A percentile compares a stretch with the other conserved stretches of the same genome.
Conservation (phyloP, 2,329 filamentous ascomycete species). For the Arthrobotrys sphaeroides region DNA sequence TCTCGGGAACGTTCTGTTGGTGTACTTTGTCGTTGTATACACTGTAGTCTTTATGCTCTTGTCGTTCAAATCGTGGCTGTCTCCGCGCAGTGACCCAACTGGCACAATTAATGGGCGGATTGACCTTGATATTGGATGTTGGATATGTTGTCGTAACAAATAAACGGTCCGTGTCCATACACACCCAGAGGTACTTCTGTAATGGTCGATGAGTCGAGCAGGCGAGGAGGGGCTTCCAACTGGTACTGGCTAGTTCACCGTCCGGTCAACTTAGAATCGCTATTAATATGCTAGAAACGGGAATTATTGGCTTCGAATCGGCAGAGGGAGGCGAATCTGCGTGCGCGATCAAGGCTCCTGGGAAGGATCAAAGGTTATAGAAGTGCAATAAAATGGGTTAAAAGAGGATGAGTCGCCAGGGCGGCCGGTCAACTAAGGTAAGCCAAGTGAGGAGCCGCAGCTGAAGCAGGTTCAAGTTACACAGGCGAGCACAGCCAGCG, state of each 20-base stretch:
- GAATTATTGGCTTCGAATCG: not conserved
- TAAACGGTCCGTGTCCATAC: not conserved
- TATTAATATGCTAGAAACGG: conserved; percentile 12
- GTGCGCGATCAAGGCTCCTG: not conserved
- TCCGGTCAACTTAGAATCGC: not conserved
- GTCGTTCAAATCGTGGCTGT: not conserved
- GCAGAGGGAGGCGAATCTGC: not conserved
- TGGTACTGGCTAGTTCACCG: conserved; percentile 6
- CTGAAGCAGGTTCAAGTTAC: conserved; percentile 35
- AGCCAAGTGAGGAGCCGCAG: conserved; percentile 27
- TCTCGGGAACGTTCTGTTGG: not conserved
- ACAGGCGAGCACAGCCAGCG: conserved; percentile 36
- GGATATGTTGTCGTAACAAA: not conserved
- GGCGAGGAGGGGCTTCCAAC: conserved; percentile 9
- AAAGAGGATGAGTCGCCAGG: not conserved
- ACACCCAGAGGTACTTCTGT: not conserved
- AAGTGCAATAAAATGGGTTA: conserved; percentile 1
- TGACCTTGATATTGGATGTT: conserved; percentile 14
- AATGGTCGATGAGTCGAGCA: not conserved
- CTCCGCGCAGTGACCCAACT: not conserved
- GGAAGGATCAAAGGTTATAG: conserved; percentile 7
- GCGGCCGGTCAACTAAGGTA: conserved; percentile 1
- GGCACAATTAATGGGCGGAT: not conserved
- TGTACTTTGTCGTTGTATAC: not conserved
- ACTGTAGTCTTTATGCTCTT: not conserved